A percentile compares a stretch with the other conserved stretches of the same genome.
Evolutionary conservation across 1,284 basidiomycete genomes (phyloP).

Genomic region (Ganoderma sinense): DNA sequence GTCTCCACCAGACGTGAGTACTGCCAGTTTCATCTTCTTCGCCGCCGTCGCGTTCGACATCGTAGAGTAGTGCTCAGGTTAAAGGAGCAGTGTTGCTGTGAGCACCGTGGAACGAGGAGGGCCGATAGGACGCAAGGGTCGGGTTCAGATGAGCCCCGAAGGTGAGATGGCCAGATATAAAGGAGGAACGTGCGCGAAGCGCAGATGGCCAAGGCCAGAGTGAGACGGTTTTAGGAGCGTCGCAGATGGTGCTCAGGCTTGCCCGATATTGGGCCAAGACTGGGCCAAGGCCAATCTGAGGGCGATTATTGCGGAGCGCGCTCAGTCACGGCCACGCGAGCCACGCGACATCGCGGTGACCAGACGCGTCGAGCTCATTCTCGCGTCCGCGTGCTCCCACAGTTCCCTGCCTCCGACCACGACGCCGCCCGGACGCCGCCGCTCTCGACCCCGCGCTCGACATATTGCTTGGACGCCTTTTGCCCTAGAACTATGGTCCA

Average conservation of each 20-base stretch:
- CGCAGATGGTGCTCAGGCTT: slow-evolving; percentile 1
- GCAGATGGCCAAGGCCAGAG: slow-evolving; percentile 10
- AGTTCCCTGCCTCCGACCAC: slow-evolving; percentile 5
- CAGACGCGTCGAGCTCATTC: slow-evolving; percentile 13
- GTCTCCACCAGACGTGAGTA: slow-evolving; percentile 97
- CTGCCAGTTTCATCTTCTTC: slow-evolving; percentile 80
- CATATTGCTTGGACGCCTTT: background rate
- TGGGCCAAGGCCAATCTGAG: slow-evolving; percentile 16
- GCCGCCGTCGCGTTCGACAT: slow-evolving; percentile 11
- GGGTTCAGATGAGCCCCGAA: background rate
- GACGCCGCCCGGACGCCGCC: background rate
- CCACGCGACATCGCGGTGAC: slow-evolving; percentile 5
- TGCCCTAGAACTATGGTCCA: slow-evolving; percentile 64
- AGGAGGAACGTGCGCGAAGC: slow-evolving; percentile 12
- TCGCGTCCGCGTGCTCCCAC: slow-evolving; percentile 5
- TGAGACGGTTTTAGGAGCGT: slow-evolving; percentile 9
- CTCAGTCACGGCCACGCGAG: slow-evolving; percentile 11
- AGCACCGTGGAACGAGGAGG: background rate
- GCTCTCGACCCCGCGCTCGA: background rate
- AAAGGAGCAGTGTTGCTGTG: background rate
- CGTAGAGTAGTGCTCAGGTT: background rate
- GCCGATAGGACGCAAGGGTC: background rate
- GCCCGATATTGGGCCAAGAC: slow-evolving; percentile 13
- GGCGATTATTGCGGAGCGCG: slow-evolving; percentile 2
- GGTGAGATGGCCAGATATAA: slow-evolving; percentile 8